A percentile compares a stretch with the other conserved stretches of the same genome.
phyloP scores from a whole-genome alignment of 1,139 yeast species.

The Geotrichum cucujoidarum region DNA sequence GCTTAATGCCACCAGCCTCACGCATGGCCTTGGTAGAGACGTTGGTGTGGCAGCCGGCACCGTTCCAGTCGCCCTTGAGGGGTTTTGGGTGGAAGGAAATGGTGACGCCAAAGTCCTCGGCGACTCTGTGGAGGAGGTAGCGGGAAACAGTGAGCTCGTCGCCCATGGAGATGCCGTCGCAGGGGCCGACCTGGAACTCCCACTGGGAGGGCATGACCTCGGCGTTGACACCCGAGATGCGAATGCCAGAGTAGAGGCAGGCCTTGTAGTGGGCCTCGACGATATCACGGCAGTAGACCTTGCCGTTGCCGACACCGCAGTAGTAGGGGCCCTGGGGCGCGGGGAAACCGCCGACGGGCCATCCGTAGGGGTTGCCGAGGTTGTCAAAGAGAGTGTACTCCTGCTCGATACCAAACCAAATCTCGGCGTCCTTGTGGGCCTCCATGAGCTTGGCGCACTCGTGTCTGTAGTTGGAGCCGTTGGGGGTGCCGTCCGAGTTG shows the following conservation, averaged over 20 bases:
- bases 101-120: slow-evolving; percentile 98
- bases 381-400: slow-evolving; percentile 95
- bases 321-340: slow-evolving; percentile 99
- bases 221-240: slow-evolving; percentile 94
- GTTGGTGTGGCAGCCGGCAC: slow-evolving; percentile 99
- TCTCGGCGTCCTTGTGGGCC: slow-evolving; percentile 78
- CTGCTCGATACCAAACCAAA: slow-evolving; percentile 99
- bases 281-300: slow-evolving; percentile 95
- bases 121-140: slow-evolving; percentile 86
- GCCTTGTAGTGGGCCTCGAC: slow-evolving; percentile 99
- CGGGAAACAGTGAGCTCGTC: slow-evolving; percentile 96
- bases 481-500: slow-evolving; percentile 98
- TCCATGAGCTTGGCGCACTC: slow-evolving; percentile 94
- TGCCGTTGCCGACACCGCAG: slow-evolving; percentile 99
- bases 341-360: slow-evolving; percentile 99
- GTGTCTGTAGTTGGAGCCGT: slow-evolving; percentile 96
- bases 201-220: slow-evolving; percentile 99
- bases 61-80: slow-evolving; percentile 98
- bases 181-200: slow-evolving; percentile 99
- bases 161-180: slow-evolving; percentile 93
- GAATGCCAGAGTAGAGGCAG: slow-evolving; percentile 85
- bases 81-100: slow-evolving; percentile 99
- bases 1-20: slow-evolving; percentile 91
- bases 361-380: slow-evolving; percentile 85
- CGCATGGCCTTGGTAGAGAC: slow-evolving; percentile 93